phyloP scores from a whole-genome alignment of 2,329 filamentous ascomycete genomes.

The Calonectria pseudoturangicola region DNA sequence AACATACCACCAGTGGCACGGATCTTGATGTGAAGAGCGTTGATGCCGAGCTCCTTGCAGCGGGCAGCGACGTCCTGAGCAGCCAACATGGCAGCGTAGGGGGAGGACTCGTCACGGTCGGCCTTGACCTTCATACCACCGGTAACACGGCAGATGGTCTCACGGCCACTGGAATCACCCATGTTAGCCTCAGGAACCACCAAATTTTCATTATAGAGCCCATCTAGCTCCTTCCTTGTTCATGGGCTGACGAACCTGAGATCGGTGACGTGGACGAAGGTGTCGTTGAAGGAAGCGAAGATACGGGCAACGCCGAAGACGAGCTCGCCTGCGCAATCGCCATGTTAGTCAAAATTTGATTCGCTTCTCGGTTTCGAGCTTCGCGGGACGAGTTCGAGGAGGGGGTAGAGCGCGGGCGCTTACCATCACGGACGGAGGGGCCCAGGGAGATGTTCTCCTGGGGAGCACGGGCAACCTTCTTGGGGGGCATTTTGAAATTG shows the following conservation, averaged over 20 bases:
- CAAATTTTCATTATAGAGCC: constrained; percentile 32
- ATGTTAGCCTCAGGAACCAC: constrained; percentile 55
- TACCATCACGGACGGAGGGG: constrained; percentile 96
- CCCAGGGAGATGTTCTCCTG: constrained; percentile 99
- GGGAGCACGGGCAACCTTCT: constrained; percentile 88
- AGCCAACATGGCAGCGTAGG: constrained; percentile 99
- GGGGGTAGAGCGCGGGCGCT: constrained; percentile 56
- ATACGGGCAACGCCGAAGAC: constrained; percentile 99
- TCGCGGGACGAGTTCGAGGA: constrained; percentile 1
- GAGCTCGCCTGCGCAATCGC: constrained; percentile 82
- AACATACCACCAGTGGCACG: constrained; percentile 95
- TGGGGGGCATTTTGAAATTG: constrained; percentile 88
- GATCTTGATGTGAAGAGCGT: constrained; percentile 99
- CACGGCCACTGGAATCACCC: constrained; percentile 90
- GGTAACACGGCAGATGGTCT: constrained; percentile 99
- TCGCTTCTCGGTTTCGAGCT: constrained; percentile 28
- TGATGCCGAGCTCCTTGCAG: constrained; percentile 83
- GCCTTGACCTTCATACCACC: constrained; percentile 99
- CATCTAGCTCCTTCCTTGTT: constrained; percentile 41
- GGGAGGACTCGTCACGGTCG: constrained; percentile 99
- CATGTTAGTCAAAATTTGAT: constrained; percentile 41
- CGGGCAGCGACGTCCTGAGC: constrained; percentile 97
- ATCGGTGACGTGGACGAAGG: constrained; percentile 99
- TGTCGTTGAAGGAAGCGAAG: constrained; percentile 94
- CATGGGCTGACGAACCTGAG: constrained; percentile 80